Evolutionary conservation across 352 stramenopile genomes (phyloP), one percentile per base, ranked within the genome.

Genomic region (Peronospora destructor): DNA sequence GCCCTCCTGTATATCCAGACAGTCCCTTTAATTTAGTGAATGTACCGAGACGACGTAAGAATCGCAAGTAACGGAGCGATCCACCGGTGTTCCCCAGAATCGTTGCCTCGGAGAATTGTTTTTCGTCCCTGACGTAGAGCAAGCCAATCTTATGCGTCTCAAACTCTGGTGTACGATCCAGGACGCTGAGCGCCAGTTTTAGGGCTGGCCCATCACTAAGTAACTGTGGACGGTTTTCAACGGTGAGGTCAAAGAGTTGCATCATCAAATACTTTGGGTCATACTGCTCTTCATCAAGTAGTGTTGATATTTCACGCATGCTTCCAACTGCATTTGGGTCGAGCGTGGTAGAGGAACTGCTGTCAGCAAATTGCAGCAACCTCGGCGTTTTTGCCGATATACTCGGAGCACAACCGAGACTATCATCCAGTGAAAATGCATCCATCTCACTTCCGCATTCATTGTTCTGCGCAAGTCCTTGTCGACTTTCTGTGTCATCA

Each of bases 121-220:
- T 84, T n/a, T 47, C 48, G 19, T 70, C 65, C 9, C 68, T 65
- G 12, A 91, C 60, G 45, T 93, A 93, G 10, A 94, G 30, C 17
- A 94, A 53, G 2, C 84, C 84, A 30, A 94, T 84, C 51, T 94
- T 94, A 63, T 94, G 84, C 1, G 84, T 93, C 52, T 94, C 84
- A 54, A 81, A 83, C 53, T 73, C 67, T 6, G 82, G 84, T 14
- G 78, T 92, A 21, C 83, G 77, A 54, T 94, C 84, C 12, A 94
- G 48, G 7, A 94, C 82, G 19, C 40, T 86, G 13, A 94, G 58
- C 2, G 75, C 84, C 8, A 89, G 64, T 6, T 59, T 53, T 14
- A 94, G 52, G 4, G 74, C 53, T 6, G 66, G 47, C 1, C 82
- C 76, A 32, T 88, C 64, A 10, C 55, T 58, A n/a, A 93, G 54